Evolutionary conservation across 176 grass and related monocot genomes (phyloP), one percentile per base, ranked within the genome.

Genomic region (Paspalum notatum): DNA sequence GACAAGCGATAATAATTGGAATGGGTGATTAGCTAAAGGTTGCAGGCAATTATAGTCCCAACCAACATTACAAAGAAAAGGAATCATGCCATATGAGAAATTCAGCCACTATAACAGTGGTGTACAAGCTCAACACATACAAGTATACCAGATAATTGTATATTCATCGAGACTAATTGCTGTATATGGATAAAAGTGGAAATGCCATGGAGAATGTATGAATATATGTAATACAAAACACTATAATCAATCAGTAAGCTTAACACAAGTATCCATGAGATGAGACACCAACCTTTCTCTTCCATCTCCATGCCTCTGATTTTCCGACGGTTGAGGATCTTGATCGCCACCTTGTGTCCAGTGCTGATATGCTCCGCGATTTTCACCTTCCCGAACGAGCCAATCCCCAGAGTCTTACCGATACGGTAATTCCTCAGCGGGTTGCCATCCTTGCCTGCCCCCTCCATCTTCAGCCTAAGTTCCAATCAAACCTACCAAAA

Each of bases 221-320:
- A 26, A 37, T 8, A 27, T 20, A 37, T 0, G 2, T 3, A 50
- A 51, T 7, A 78, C 26, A 32, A 66, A 55, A 56, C 13, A 50
- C 9, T 74, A 37, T 63, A 41, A 13, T 41, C 6, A 42, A 0
- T 47, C 2, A 73, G 15, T 20, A 55, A 74, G 49, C 32, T 75
- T 49, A 54, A n/a, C 45, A 72, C 2, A 79, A 51, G 25, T 60
- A 8, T 68, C 17, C 59, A 64, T 32, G 32, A 32, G 32, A 64
- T 17, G 22, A 26, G 20, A 54, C 12, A 42, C 74, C 16, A 68
- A 90, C 89, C 89, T 90, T 90, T 90, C 47, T 90, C 89, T 65
- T 90, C 89, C 89, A 90, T 90, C 4, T 90, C 89, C 84, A 90
- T 71, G 84, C 47, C 61, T 90, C 67, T 87, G 24, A 90, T 90